Conservation (phyloP, 495 filamentous ascomycete genomes). For the Hamigera avellanea region DNA sequence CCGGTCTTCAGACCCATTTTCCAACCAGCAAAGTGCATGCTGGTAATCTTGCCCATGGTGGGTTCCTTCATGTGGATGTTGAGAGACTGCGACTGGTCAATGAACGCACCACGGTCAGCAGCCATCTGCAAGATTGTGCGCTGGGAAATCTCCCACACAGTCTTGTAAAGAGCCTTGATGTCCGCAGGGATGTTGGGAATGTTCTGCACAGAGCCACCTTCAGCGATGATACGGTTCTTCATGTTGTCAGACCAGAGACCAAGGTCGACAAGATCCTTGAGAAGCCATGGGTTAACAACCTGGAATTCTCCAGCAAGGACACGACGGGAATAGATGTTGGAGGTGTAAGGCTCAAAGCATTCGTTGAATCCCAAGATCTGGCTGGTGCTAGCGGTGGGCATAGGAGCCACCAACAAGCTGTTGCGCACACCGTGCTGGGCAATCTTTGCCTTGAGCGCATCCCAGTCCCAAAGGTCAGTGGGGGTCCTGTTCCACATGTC, state of each 20-base stretch:
- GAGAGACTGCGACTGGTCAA: slow-evolving; percentile 96
- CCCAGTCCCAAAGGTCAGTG: slow-evolving; percentile 94
- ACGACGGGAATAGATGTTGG: slow-evolving; percentile 98
- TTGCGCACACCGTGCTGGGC: slow-evolving; percentile 88
- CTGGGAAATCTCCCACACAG: slow-evolving; percentile 99
- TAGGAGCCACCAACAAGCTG: slow-evolving; percentile 87
- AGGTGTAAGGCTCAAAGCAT: slow-evolving; percentile 99
- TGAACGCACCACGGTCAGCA: slow-evolving; percentile 93
- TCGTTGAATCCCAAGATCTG: slow-evolving; percentile 98
- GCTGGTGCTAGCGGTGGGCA: slow-evolving; percentile 93
- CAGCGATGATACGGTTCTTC: slow-evolving; percentile 99
- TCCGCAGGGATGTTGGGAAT: slow-evolving; percentile 92
- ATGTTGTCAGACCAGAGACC: slow-evolving; percentile 98
- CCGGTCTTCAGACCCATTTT: slow-evolving; percentile 98
- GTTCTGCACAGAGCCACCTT: slow-evolving; percentile 90
- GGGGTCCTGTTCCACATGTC: slow-evolving; percentile 97
- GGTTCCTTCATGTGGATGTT: slow-evolving; percentile 99
- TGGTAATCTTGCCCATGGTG: slow-evolving; percentile 98
- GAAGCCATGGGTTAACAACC: slow-evolving; percentile 96
- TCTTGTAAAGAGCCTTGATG: slow-evolving; percentile 97
- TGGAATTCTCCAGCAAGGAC: slow-evolving; percentile 98
- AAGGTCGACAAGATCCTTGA: slow-evolving; percentile 96
- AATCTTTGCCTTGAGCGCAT: slow-evolving; percentile 76
- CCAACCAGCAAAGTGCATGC: slow-evolving; percentile 99
- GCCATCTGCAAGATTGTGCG: slow-evolving; percentile 93